Evolutionary conservation across 2,329 filamentous ascomycete species (phyloP).

Genomic region (Ophiostoma angusticollis): DNA sequence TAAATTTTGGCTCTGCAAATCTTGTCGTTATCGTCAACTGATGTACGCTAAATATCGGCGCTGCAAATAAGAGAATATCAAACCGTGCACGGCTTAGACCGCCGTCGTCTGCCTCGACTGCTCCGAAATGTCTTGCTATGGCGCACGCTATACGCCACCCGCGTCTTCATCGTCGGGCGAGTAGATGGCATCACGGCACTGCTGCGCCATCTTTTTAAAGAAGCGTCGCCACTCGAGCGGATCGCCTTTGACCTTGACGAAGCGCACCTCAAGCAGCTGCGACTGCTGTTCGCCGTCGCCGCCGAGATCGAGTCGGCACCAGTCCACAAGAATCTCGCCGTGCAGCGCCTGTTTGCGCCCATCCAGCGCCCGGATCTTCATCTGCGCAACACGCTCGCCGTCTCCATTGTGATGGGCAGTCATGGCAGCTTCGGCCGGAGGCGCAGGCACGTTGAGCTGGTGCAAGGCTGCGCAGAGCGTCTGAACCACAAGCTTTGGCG

Average conservation of each 20-base stretch:
- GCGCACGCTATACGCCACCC: slow-evolving; percentile 2
- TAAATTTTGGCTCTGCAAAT: background rate
- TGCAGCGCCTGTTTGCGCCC: slow-evolving; percentile 58
- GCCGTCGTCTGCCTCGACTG: background rate
- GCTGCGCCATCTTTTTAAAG: slow-evolving; percentile 87
- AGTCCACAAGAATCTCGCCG: slow-evolving; percentile 64
- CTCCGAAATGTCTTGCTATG: background rate
- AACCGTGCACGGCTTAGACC: no score
- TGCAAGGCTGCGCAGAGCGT: slow-evolving; percentile 72
- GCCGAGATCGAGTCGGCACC: slow-evolving; percentile 32
- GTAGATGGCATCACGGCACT: slow-evolving; percentile 77
- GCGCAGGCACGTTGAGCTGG: slow-evolving; percentile 62
- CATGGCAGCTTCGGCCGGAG: slow-evolving; percentile 33
- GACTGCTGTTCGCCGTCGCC: slow-evolving; percentile 29
- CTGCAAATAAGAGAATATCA: background rate
- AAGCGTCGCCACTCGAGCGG: slow-evolving; percentile 92
- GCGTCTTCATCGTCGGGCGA: slow-evolving; percentile 8
- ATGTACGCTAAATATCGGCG: slow-evolving; percentile 1
- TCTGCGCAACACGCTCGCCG: slow-evolving; percentile 43
- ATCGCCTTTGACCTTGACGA: slow-evolving; percentile 91
- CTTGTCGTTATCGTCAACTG: background rate
- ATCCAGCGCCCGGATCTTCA: slow-evolving; percentile 66
- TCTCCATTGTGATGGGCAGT: slow-evolving; percentile 10
- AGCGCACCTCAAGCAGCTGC: slow-evolving; percentile 71
- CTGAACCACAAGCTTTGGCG: slow-evolving; percentile 61